Evolutionary conservation across 1,284 basidiomycete species (phyloP).

Genomic region (Tilletia indica): DNA sequence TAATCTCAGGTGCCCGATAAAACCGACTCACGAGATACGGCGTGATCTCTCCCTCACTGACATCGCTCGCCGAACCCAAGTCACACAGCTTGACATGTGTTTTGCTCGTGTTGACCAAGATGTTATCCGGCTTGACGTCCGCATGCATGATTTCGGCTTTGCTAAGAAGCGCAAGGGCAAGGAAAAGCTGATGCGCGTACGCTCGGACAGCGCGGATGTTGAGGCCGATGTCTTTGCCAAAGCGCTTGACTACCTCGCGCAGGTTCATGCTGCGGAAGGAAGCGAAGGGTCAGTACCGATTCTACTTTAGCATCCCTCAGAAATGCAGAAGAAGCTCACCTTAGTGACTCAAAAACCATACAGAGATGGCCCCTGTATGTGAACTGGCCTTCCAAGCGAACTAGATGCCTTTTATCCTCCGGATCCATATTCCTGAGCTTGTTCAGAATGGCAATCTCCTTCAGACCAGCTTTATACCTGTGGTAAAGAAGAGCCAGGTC

Average conservation of each 20-base stretch:
- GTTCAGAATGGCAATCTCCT: constrained; percentile 84
- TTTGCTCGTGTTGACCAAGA: constrained; percentile 75
- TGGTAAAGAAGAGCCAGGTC: not conserved
- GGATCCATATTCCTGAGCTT: constrained; percentile 84
- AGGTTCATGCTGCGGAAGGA: constrained; percentile 75
- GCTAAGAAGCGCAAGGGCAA: constrained; percentile 77
- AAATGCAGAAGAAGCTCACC: constrained; percentile 1
- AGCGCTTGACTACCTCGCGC: constrained; percentile 95
- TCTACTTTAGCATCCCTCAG: too few species aligned
- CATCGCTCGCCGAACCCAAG: constrained; percentile 89
- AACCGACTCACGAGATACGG: constrained; percentile 97
- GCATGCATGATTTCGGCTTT: constrained; percentile 95
- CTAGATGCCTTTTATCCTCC: constrained; percentile 92
- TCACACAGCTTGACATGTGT: constrained; percentile 92
- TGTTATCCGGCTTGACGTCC: constrained; percentile 67
- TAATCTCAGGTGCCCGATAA: constrained; percentile 98
- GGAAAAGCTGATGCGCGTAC: constrained; percentile 93
- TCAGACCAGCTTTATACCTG: constrained; percentile 80
- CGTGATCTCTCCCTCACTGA: constrained; percentile 84
- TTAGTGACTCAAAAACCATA: constrained; percentile 90
- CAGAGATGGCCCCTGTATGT: constrained; percentile 96
- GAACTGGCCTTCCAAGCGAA: constrained; percentile 86
- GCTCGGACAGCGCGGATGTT: constrained; percentile 95
- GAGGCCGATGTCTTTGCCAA: constrained; percentile 94
- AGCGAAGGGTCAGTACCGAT: not conserved